Evolutionary conservation across 2,329 filamentous ascomycete species (phyloP).

Genomic region (Didymella lethalis): DNA sequence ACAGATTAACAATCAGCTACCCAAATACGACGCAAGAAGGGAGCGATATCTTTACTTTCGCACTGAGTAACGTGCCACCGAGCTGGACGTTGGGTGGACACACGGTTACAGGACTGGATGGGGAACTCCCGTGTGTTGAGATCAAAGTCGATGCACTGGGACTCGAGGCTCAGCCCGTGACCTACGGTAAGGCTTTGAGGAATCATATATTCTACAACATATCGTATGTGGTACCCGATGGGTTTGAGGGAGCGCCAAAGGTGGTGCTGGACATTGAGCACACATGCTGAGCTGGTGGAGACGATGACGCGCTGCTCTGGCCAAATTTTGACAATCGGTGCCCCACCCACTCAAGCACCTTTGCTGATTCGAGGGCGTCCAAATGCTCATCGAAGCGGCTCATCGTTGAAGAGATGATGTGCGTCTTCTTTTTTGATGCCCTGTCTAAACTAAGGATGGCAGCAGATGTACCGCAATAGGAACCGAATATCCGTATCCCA

Average conservation of each 20-base stretch:
- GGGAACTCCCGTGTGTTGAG: conserved; percentile 47
- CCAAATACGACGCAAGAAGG: conserved; percentile 32
- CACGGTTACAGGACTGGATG: conserved; percentile 23
- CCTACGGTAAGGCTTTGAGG: conserved; percentile 51
- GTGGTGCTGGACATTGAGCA: conserved; percentile 49
- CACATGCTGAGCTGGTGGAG: conserved; percentile 40
- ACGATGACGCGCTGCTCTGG: too few relatives aligned
- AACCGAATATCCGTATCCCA: background rate
- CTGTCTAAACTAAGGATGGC: background rate
- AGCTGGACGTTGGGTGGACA: conserved; percentile 26
- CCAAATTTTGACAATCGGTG: too few relatives aligned
- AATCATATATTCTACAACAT: conserved; percentile 58
- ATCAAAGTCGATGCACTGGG: conserved; percentile 53
- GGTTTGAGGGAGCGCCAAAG: conserved; percentile 51
- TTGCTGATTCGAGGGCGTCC: background rate
- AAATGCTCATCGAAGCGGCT: background rate
- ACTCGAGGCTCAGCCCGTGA: conserved; percentile 47
- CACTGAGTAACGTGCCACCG: conserved; percentile 29
- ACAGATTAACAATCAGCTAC: conserved; percentile 28
- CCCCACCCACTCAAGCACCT: too few relatives aligned
- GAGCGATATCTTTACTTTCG: conserved; percentile 32
- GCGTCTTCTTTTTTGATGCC: background rate
- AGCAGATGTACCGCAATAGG: background rate
- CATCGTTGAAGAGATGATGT: background rate
- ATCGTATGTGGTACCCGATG: conserved; percentile 55